A percentile compares a stretch with the other conserved stretches of the same genome.
These are phyloP conservation scores for Pseudoscleropodium purum DNA, from an alignment of 225 moss, liverwort and hornwort species.

Conservation along the genomic window DNA sequence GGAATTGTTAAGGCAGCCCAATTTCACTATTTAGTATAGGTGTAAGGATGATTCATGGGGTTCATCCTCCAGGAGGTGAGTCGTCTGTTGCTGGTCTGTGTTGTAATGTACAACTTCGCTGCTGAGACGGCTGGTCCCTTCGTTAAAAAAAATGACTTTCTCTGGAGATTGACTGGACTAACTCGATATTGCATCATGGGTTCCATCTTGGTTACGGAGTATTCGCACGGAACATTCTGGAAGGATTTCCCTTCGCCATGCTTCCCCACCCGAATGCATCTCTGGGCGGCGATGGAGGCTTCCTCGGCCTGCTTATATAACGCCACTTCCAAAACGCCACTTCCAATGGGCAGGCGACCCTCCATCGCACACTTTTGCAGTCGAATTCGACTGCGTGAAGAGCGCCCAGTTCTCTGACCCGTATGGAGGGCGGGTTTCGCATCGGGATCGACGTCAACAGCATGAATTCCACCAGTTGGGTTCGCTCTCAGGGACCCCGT, in stretches of 20 bases:
- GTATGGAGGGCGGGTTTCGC: not conserved
- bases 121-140: not conserved
- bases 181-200: not conserved
- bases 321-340: not conserved
- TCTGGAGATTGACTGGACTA: not conserved
- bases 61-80: not conserved
- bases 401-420: not conserved
- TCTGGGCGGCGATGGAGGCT: not conserved
- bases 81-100: not conserved
- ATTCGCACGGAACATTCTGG: not conserved
- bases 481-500: not conserved
- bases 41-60: too few relatives aligned
- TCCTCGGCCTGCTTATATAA: not conserved
- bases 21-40: not conserved
- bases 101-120: not conserved
- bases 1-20: too few relatives aligned
- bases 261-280: not conserved
- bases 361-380: not conserved
- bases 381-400: not conserved
- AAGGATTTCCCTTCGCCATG: not conserved
- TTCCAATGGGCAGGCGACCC: not conserved
- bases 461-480: not conserved
- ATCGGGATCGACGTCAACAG: not conserved
- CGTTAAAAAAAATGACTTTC: not conserved
- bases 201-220: not conserved